Evolutionary conservation across 2,329 filamentous ascomycete genomes (phyloP).

Genomic region (Trichoderma breve): DNA sequence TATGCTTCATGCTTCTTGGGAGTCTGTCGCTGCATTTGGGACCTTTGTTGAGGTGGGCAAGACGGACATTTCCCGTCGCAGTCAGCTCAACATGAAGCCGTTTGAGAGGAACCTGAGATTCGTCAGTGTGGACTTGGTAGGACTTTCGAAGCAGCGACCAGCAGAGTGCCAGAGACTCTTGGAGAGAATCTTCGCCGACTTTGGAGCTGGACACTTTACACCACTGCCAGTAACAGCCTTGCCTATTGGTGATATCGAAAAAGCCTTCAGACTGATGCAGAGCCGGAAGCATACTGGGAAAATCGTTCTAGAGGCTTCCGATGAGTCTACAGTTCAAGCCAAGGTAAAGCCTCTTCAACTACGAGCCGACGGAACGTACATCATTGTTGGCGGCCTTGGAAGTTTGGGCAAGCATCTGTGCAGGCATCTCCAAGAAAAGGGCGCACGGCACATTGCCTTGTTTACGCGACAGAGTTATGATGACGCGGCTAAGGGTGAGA

Average conservation of each 20-base stretch:
- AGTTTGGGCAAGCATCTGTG: constrained; percentile 38
- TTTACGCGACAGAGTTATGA: constrained; percentile 16
- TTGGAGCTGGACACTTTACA: constrained; percentile 8
- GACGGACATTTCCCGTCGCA: constrained; percentile 31
- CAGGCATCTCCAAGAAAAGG: constrained; percentile 32
- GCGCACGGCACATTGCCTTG: constrained; percentile 34
- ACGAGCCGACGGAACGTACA: constrained; percentile 28
- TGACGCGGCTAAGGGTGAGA: not conserved
- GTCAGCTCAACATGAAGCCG: not conserved
- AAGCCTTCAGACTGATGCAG: constrained; percentile 42
- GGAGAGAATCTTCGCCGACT: constrained; percentile 17
- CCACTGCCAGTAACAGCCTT: constrained; percentile 19
- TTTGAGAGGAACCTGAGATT: constrained; percentile 2
- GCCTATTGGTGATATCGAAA: constrained; percentile 33
- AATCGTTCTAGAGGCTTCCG: constrained; percentile 32
- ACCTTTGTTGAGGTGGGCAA: constrained; percentile 34
- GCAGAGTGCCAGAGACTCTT: constrained; percentile 20
- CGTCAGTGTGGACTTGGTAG: constrained; percentile 20
- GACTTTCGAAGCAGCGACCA: constrained; percentile 5
- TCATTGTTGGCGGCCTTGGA: constrained; percentile 39
- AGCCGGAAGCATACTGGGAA: constrained; percentile 42
- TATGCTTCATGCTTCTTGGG: constrained; percentile 32
- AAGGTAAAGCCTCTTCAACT: constrained; percentile 17
- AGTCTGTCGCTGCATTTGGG: constrained; percentile 25
- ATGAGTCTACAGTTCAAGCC: not conserved